Evolutionary conservation across 2,329 filamentous ascomycete genomes (phyloP), one percentile per base, ranked within the genome.

Genomic region (Pseudogymnoascus sp.): DNA sequence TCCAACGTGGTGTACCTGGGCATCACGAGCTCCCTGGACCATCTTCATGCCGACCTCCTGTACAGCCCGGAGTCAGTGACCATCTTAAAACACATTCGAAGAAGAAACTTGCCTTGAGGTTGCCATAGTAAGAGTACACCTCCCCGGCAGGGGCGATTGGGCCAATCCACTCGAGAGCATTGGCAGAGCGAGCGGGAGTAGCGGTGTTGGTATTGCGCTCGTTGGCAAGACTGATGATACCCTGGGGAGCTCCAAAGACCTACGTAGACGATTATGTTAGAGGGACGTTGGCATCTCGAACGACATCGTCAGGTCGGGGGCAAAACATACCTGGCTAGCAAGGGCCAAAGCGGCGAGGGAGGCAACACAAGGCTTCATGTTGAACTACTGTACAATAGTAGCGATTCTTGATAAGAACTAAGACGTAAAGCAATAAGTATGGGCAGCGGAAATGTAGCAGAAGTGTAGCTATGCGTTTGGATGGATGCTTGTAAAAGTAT

Each of bases 401-500:
- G 28, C 28, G 50, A 33, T 33, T 56, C 50, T 56, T 56, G 50
- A 31, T 33, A 56, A 56, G 4, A 56, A 56, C 19, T 56, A 19
- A 31, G 46, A 6, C 50, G 16, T 14, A 33, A n/a, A 56, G 50
- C 50, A 19, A 35, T 33, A 33, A 22, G 28, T 56, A 56, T 56
- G 50, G n/a, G 50, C 31, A 56, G 50, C 50, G 31, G n/a, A 53
- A 53, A 24, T 31, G 46, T 31, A 53, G 46, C n/a, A 56, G 50
- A 56, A 22, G 50, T 22, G 28, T 56, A 56, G 50, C 50, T 33
- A 56, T 56, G 50, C 19, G 50, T 56, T 33, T 35, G 28, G n/a
- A 56, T 56, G 28, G 50, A 56, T 56, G 50, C 50, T 56, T 56
- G 28, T 35, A 56, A 56, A 56, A 56, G 28, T 56, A 56, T 33